A percentile compares a stretch with the other conserved stretches of the same genome.
Evolutionary conservation across 2,329 filamentous ascomycete genomes (phyloP).

Genomic region (Tolypocladium tundrense): DNA sequence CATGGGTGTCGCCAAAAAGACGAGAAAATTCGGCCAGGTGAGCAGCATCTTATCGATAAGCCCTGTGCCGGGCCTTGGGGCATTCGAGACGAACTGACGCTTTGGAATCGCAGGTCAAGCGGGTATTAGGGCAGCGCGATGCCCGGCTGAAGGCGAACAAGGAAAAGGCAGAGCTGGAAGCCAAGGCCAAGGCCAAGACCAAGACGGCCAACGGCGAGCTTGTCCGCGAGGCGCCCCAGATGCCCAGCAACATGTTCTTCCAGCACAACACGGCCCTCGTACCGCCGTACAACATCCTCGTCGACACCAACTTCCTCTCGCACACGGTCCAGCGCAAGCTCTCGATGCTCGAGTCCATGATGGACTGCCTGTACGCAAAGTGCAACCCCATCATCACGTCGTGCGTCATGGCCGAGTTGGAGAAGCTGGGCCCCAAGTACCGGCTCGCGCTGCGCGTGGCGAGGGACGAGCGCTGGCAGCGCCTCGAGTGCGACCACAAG

Average conservation of each 20-base stretch:
- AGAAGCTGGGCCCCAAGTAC: conserved; percentile 85
- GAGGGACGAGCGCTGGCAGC: conserved; percentile 78
- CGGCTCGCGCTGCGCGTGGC: conserved; percentile 77
- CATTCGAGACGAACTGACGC: conserved; percentile 4
- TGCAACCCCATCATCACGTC: conserved; percentile 77
- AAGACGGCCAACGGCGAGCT: conserved; percentile 46
- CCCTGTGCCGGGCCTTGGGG: not conserved
- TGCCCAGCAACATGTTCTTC: conserved; percentile 78
- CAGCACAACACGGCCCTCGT: conserved; percentile 78
- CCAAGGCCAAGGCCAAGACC: conserved; percentile 47
- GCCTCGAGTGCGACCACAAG: conserved; percentile 83
- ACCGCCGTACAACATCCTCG: conserved; percentile 54
- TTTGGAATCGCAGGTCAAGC: conserved; percentile 50
- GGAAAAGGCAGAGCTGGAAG: conserved; percentile 48
- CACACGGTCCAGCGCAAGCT: conserved; percentile 89
- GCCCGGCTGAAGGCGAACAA: conserved; percentile 74
- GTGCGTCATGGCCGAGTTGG: conserved; percentile 72
- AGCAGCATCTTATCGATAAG: conserved; percentile 20
- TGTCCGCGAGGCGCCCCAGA: conserved; percentile 71
- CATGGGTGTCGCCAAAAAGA: conserved; percentile 87
- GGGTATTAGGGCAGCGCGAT: conserved; percentile 74
- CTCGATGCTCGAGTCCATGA: conserved; percentile 76
- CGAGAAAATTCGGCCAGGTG: conserved; percentile 76
- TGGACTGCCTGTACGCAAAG: conserved; percentile 90
- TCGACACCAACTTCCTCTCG: conserved; percentile 85